These are phyloP conservation scores for Apostasia shenzhenica DNA, from an alignment of 106 monocot species.

Conservation along the genomic window DNA sequence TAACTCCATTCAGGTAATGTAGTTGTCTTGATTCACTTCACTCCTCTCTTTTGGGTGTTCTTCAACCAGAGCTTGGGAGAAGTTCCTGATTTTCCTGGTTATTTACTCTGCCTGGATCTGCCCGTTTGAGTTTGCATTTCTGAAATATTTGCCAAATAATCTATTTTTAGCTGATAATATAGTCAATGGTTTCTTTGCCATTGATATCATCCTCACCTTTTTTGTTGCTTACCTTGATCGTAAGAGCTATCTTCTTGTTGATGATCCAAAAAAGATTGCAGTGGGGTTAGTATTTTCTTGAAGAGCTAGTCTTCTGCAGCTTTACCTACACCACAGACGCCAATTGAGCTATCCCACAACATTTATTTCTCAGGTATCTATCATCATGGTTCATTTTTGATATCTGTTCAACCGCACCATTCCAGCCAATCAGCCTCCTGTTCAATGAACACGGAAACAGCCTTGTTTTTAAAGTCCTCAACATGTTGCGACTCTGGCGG, in stretches of 20 bases:
- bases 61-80: conserved; percentile 48
- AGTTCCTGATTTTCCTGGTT: conserved; percentile 56
- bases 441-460: conserved; percentile 21
- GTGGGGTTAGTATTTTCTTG: conserved; percentile 26
- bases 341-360: conserved; percentile 3
- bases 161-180: conserved; percentile 37
- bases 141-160: conserved; percentile 33
- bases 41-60: not conserved
- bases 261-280: conserved; percentile 58
- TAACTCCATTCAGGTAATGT: not conserved
- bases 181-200: conserved; percentile 51
- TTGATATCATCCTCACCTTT: conserved; percentile 69
- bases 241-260: conserved; percentile 39
- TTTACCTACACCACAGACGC: not conserved
- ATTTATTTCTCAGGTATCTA: conserved; percentile 32
- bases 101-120: conserved; percentile 67
- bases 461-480: conserved; percentile 46
- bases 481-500: conserved; percentile 65
- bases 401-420: conserved; percentile 55
- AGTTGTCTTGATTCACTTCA: not conserved
- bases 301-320: not conserved
- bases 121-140: conserved; percentile 67
- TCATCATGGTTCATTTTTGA: conserved; percentile 71
- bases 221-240: conserved; percentile 56
- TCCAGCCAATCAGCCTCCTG: conserved; percentile 48